phyloP scores from a whole-genome alignment of 441 rosid genomes.

The Brassica hybrid region DNA sequence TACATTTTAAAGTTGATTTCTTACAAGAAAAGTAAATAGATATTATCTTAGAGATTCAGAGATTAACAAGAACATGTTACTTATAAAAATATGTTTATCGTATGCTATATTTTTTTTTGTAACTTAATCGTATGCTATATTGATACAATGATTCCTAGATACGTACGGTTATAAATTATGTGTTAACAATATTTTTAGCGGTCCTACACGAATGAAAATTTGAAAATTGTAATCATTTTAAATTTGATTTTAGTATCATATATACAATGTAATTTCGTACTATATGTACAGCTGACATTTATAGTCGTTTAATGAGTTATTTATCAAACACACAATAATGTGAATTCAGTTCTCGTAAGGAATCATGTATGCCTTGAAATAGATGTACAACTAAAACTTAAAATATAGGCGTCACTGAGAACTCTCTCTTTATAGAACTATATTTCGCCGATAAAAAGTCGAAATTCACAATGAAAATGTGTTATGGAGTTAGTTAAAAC shows the following conservation, averaged over 20 bases:
- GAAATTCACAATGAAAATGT: background rate
- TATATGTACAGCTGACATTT: constrained; percentile 4
- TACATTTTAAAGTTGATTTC: background rate
- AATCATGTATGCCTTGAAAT: constrained; percentile 14
- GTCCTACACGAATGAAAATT: background rate
- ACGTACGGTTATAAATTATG: background rate
- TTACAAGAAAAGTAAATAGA: no score
- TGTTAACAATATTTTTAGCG: constrained; percentile 11
- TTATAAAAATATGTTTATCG: constrained; percentile 6
- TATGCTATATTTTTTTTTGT: background rate
- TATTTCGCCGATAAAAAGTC: constrained; percentile 13
- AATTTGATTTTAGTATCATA: background rate
- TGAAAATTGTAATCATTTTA: background rate
- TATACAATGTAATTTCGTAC: background rate
- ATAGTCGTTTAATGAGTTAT: background rate
- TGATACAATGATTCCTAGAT: background rate
- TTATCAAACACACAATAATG: constrained; percentile 10
- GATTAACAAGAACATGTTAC: constrained; percentile 1
- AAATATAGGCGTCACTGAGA: background rate
- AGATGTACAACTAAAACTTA: background rate
- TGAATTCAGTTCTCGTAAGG: background rate
- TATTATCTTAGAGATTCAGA: background rate
- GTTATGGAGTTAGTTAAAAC: background rate
- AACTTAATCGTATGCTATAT: no score
- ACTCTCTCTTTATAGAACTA: background rate